Conservation (phyloP, 169 alveolate genomes). For the Cystoisospora suis region DNA sequence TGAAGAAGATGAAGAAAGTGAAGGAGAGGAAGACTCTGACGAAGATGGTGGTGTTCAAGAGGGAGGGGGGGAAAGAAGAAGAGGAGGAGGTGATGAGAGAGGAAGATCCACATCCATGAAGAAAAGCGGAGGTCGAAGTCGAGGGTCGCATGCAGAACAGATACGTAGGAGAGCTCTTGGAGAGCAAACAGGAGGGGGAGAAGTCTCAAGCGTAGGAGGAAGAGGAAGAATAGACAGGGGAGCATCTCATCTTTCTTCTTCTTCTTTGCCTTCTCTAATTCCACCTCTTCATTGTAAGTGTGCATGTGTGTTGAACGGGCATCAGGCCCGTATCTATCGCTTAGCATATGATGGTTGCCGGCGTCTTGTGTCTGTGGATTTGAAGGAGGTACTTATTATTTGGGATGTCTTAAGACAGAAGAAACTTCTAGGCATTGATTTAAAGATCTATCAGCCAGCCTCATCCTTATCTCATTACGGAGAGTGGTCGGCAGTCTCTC, state of each 20-base stretch:
- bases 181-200: too few species aligned
- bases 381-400: slow-evolving; percentile 53
- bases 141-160: too few species aligned
- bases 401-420: slow-evolving; percentile 55
- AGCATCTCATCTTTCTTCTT: neutral
- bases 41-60: neutral
- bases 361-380: slow-evolving; percentile 59
- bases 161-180: too few species aligned
- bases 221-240: too few species aligned
- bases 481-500: too few species aligned
- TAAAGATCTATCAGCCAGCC: slow-evolving; percentile 8
- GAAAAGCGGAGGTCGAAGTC: too few species aligned
- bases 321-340: slow-evolving; percentile 37
- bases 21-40: neutral
- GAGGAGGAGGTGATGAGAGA: too few species aligned
- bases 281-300: neutral
- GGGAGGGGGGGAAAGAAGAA: neutral
- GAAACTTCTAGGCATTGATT: slow-evolving; percentile 50
- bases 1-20: neutral
- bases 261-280: neutral
- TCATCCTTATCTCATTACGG: too few species aligned
- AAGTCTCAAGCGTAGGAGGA: too few species aligned
- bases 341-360: slow-evolving; percentile 59
- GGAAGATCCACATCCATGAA: too few species aligned
- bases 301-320: slow-evolving; percentile 25